phyloP scores from a whole-genome alignment of 1,284 basidiomycete genomes.

The Trametes polyzona region DNA sequence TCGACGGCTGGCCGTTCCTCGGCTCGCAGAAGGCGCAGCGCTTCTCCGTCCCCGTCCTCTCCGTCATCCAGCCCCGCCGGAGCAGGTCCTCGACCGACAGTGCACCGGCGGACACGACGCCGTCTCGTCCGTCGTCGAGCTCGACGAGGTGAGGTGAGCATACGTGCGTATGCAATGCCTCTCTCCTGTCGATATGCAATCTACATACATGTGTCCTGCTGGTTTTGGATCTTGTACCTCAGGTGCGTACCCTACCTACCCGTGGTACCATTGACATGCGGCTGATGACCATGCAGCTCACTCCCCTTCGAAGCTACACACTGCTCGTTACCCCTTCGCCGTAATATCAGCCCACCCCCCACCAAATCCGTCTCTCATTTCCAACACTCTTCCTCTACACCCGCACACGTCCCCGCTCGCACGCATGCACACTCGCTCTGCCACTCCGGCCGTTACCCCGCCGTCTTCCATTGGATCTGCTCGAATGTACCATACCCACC shows the following conservation, averaged over 20 bases:
- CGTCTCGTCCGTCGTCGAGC: conserved; percentile 2
- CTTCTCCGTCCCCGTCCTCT: conserved; percentile 22
- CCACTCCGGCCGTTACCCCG: background rate
- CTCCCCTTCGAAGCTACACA: background rate
- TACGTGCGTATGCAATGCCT: no score
- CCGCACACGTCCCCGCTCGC: background rate
- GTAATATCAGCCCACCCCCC: conserved; percentile 1
- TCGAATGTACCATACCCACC: background rate
- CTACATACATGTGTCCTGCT: conserved; percentile 14
- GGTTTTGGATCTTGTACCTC: conserved; percentile 18
- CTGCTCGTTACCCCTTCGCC: conserved; percentile 6
- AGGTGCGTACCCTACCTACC: conserved; percentile 5
- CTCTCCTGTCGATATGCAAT: no score
- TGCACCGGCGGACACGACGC: conserved; percentile 12
- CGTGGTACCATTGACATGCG: background rate
- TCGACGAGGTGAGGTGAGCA: background rate
- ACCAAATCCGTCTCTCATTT: no score
- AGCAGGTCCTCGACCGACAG: conserved; percentile 22
- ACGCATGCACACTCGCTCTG: background rate
- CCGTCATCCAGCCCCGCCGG: conserved; percentile 17
- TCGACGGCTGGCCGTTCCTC: conserved; percentile 33
- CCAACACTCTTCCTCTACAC: background rate
- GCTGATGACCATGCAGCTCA: background rate
- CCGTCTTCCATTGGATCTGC: background rate
- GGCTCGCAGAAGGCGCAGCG: conserved; percentile 18